Evolutionary conservation across 768 basidiomycete genomes (phyloP), one percentile per base, ranked within the genome.

Genomic region (Austroboletus eburneus): DNA sequence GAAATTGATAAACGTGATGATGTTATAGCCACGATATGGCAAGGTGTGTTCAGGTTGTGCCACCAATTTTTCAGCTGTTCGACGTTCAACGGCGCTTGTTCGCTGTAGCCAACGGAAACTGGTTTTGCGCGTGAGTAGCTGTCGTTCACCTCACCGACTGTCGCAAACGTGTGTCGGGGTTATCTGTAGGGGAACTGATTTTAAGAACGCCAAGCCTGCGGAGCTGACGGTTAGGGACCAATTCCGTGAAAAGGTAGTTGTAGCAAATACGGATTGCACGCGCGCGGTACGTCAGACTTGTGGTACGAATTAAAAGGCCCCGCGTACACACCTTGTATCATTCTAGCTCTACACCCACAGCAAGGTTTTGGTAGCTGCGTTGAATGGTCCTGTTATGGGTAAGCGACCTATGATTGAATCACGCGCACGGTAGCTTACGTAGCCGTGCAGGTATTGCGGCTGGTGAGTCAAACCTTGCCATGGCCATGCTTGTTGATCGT

Each of bases 351-450:
- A 81, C 52, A 74, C 75, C 0, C 86, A 88, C 56, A 72, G 71
- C 45, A 88, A 88, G 61, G 68, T 87, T 14, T 70, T 87, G 16
- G 77, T 87, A 12, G 84, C 83, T 12, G 85, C 81, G 2, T 53
- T 87, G 18, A 85, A 88, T 51, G 86, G 86, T 0, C 85, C 86
- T 16, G 85, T 83, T 5, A 79, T 88, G 76, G 86, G 84, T 83
- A 61, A 50, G 55, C 14, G 10, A 16, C 14, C 5, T 10, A 5
- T 21, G 27, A 27, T 27, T 6, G 22, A 18, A 9, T 21, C 21
- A 18, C 14, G 33, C 39, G 12, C 27, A 27, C 33, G 34, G 24
- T 22, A 24, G 13, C 32, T 57, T 5, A 62, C 33, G 3, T 18
- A 29, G 17, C 22, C 27, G 6, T 16, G 23, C 38, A 85, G 83